Conservation (phyloP, 257 asterid species). For the Jasminum sambac region DNA sequence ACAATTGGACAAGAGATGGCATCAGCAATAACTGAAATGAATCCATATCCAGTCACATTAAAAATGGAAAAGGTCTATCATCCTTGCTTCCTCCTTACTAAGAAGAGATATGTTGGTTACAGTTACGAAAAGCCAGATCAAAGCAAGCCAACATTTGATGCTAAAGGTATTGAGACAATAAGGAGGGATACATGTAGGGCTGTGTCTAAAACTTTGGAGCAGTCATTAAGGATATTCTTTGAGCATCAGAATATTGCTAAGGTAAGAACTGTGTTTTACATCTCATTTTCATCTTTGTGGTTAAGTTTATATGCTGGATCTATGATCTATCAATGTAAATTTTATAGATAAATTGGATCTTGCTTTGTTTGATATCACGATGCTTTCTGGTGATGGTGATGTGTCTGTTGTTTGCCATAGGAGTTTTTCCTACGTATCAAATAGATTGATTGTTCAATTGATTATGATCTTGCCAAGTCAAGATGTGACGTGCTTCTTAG, state of each 20-base stretch:
- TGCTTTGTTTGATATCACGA: no score
- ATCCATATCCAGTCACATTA: constrained; percentile 76
- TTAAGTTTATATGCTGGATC: not conserved
- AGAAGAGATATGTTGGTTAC: constrained; percentile 94
- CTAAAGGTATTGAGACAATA: constrained; percentile 95
- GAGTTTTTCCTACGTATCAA: not conserved
- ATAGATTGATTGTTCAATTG: not conserved
- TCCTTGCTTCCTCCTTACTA: constrained; percentile 95
- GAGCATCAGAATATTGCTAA: constrained; percentile 64
- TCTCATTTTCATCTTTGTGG: constrained; percentile 14
- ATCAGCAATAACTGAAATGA: constrained; percentile 74
- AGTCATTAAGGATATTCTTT: constrained; percentile 71
- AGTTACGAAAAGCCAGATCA: constrained; percentile 88
- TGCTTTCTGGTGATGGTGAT: not conserved
- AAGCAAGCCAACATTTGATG: constrained; percentile 78
- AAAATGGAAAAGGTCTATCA: constrained; percentile 95
- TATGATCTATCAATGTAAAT: not conserved
- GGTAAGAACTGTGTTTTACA: constrained; percentile 40
- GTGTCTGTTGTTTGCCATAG: not conserved
- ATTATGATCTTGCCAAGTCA: no score
- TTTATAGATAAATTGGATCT: not conserved
- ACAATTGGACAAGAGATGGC: constrained; percentile 84
- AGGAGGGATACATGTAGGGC: constrained; percentile 95
- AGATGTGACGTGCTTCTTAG: not conserved
- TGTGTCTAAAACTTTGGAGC: constrained; percentile 90